Percentiles rank a stretch among this genome's conserved stretches.
Conservation (phyloP, 177 flowering plant species). For the Vitis hybrid region DNA sequence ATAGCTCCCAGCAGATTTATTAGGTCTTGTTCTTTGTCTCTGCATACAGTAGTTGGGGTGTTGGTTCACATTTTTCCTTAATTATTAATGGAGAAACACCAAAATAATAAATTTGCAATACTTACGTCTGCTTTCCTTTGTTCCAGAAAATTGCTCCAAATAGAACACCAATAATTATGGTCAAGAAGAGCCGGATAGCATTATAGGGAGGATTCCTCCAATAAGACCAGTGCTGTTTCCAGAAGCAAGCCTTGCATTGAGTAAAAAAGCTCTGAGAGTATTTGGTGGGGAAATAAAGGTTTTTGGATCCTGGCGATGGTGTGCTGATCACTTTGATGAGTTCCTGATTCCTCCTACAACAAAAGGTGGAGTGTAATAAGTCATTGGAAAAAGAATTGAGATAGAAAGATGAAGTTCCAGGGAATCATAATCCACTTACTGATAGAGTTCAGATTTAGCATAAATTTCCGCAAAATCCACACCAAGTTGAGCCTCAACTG, state of each 20-base stretch:
- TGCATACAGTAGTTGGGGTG: conserved; percentile 23
- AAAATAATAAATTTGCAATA: not conserved
- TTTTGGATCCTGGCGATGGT: conserved; percentile 45
- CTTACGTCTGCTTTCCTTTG: conserved; percentile 48
- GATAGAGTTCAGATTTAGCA: conserved; percentile 43
- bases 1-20: conserved; percentile 65
- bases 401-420: no score
- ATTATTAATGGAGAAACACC: not conserved
- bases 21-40: conserved; percentile 61
- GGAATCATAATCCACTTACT: conserved; percentile 27
- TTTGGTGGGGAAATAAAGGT: conserved; percentile 47
- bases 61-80: not conserved
- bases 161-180: conserved; percentile 36
- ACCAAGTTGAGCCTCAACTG: conserved; percentile 45
- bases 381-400: not conserved
- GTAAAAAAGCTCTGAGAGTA: conserved; percentile 48
- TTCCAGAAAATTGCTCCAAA: conserved; percentile 55
- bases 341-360: conserved; percentile 42
- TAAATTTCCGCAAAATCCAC: conserved; percentile 61
- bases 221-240: conserved; percentile 63
- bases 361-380: no score
- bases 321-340: conserved; percentile 52
- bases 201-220: conserved; percentile 63
- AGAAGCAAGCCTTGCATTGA: conserved; percentile 60
- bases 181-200: conserved; percentile 47